Base-by-base conservation (phyloP, 2,329 filamentous ascomycete genomes). In the Aureobasidium sp. region DNA sequence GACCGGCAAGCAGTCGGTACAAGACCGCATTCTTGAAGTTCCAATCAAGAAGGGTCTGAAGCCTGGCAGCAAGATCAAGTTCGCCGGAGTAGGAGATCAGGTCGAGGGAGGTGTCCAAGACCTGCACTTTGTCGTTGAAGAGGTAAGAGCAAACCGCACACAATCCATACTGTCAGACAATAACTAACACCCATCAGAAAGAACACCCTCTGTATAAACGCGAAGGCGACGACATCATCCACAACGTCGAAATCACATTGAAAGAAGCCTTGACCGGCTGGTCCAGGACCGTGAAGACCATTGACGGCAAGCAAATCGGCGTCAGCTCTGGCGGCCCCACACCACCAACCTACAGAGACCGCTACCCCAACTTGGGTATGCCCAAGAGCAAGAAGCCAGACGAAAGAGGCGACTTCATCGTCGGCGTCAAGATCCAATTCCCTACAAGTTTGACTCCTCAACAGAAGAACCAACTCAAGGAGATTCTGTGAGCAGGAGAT, bases 51-150 rank as follows among this genome's bases (percentile, higher is more conserved):
- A 91, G 6, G 94, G 94, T 63, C 78, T 97, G 75, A 97, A 97
- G 78, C 92, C 95, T 69, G 94, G 94, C 34, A 96, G 90, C 71
- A 99, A 97, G 81, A 96, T 99, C 76, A 97, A 97, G 77, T 99
- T 96, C 73, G 90, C 89, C 71, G 91, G 93, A 45, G 92, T 99
- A n/a, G 94, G 94, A 11, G 94, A 99, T 75, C 92, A 97, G 74
- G 91, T 96, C 64, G 94, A 97, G 71, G 94, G 94, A 45, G 93
- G 93, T 15, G 90, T 91, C 63, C 94, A 99, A 74, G 94, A 99
- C 75, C 76, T 99, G 58, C 92, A 97, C 74, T 96, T 99, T 69
- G 88, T 99, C 63, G 84, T 99, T 27, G 88, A 91, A 75, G 93
- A 97, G 59, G 59, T 61, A 61, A 61, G 59, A 30, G 8, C 21